A percentile compares a stretch with the other conserved stretches of the same genome.
phyloP scores from a whole-genome alignment of 2,329 filamentous ascomycete genomes.

The Arthrobotrys sphaeroides region DNA sequence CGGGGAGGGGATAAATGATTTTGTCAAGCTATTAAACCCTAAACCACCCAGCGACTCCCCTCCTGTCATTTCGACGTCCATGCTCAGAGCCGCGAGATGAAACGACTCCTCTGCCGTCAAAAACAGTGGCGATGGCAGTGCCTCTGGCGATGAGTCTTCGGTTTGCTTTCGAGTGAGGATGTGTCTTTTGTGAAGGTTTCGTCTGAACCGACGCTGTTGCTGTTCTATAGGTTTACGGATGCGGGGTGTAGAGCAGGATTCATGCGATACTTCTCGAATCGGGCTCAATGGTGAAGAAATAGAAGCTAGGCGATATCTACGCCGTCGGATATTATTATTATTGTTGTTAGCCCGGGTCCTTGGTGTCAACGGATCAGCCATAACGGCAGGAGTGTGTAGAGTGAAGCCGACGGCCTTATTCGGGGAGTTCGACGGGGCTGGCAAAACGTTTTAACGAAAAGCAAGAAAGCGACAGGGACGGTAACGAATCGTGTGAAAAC shows the following conservation, averaged over 20 bases:
- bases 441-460: conserved; percentile 23
- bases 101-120: conserved; percentile 43
- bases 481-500: background rate
- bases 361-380: conserved; percentile 24
- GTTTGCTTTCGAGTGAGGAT: conserved; percentile 22
- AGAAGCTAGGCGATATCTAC: conserved; percentile 47
- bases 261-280: conserved; percentile 46
- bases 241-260: conserved; percentile 26
- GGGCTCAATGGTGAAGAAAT: conserved; percentile 44
- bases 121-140: conserved; percentile 32
- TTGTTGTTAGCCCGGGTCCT: conserved; percentile 31
- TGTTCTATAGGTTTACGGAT: conserved; percentile 31
- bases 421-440: background rate
- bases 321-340: conserved; percentile 30
- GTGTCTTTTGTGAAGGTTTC: conserved; percentile 35
- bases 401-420: background rate
- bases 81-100: conserved; percentile 43
- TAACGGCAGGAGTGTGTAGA: conserved; percentile 16
- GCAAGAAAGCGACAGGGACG: conserved; percentile 1
- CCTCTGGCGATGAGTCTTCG: conserved; percentile 17
- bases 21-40: conserved; percentile 51
- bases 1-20: conserved; percentile 49
- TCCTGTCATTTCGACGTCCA: conserved; percentile 54
- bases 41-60: conserved; percentile 51
- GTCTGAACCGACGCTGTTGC: conserved; percentile 33